These are phyloP conservation scores for Aphanomyces cochlioides DNA, from an alignment of 352 stramenopile genomes.

Conservation along the genomic window DNA sequence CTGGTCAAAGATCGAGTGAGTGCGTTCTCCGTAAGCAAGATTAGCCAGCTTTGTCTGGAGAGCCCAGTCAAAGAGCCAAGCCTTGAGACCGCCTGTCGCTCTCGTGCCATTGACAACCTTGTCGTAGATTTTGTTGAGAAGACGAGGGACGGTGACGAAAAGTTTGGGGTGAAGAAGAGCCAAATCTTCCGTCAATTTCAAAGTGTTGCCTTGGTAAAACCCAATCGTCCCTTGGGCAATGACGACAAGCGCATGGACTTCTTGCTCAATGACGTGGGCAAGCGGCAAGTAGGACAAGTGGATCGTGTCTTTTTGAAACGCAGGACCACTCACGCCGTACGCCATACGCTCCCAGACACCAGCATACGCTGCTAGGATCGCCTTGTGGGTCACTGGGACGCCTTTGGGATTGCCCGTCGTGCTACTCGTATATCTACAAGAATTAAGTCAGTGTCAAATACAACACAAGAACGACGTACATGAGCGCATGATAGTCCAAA, in stretches of 20 bases:
- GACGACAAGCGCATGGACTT: constrained; percentile 84
- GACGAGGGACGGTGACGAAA: constrained; percentile 91
- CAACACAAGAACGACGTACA: constrained; percentile 12
- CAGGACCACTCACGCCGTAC: constrained; percentile 62
- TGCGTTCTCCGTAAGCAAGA: constrained; percentile 49
- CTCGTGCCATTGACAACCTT: constrained; percentile 82
- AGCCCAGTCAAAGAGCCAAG: constrained; percentile 60
- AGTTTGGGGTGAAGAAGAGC: constrained; percentile 89
- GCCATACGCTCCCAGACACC: constrained; percentile 38
- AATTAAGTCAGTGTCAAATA: neutral
- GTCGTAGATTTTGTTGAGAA: constrained; percentile 97
- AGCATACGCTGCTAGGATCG: constrained; percentile 41
- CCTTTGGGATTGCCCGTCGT: constrained; percentile 96
- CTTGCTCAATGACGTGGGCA: constrained; percentile 95
- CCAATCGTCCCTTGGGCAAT: constrained; percentile 63
- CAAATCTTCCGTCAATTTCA: constrained; percentile 91
- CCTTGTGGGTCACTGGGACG: constrained; percentile 90
- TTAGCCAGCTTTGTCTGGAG: constrained; percentile 52
- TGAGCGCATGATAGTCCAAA: constrained; percentile 28
- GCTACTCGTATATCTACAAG: constrained; percentile 87
- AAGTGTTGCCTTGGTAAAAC: constrained; percentile 91
- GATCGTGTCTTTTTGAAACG: constrained; percentile 37
- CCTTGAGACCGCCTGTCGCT: constrained; percentile 51
- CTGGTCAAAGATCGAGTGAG: constrained; percentile 88
- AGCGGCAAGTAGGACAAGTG: constrained; percentile 96